A percentile compares a stretch with the other conserved stretches of the same genome.
Conservation (phyloP, 1,284 basidiomycete genomes). For the Sphagnurus paluster region DNA sequence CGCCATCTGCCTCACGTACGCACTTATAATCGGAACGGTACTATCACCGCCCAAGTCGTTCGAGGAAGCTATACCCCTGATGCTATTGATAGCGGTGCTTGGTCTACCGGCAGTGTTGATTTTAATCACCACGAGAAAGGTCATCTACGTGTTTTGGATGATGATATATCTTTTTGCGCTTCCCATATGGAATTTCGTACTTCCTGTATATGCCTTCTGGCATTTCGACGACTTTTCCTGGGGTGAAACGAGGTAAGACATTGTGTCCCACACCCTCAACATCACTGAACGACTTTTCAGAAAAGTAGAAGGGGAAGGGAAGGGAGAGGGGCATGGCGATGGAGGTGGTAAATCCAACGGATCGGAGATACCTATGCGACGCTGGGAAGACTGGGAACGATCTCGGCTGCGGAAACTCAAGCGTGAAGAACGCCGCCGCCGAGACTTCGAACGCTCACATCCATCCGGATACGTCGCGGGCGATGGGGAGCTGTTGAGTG, state of each 20-base stretch:
- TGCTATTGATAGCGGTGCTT: constrained; percentile 87
- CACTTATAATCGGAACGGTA: constrained; percentile 82
- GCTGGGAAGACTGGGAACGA: constrained; percentile 99
- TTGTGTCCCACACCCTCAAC: constrained; percentile 1
- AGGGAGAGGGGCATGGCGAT: constrained; percentile 75
- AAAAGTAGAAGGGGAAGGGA: constrained; percentile 90
- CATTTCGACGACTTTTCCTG: constrained; percentile 99
- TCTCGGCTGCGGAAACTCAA: constrained; percentile 91
- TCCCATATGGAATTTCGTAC: constrained; percentile 94
- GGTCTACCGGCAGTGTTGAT: constrained; percentile 94
- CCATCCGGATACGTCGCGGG: constrained; percentile 65
- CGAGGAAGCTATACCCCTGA: constrained; percentile 91
- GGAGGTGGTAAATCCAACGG: constrained; percentile 60
- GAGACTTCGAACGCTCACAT: constrained; percentile 77
- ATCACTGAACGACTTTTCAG: constrained; percentile 45
- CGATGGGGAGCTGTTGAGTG: constrained; percentile 59
- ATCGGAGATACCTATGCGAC: constrained; percentile 78
- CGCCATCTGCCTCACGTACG: constrained; percentile 91
- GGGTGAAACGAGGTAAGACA: constrained; percentile 89
- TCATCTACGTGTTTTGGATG: constrained; percentile 99
- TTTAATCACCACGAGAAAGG: constrained; percentile 90
- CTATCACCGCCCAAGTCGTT: constrained; percentile 84
- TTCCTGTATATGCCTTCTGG: constrained; percentile 97
- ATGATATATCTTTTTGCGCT: constrained; percentile 90
- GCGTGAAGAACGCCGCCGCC: constrained; percentile 84